phyloP scores from a whole-genome alignment of 1,284 basidiomycete species.

The Ustilago vetiveriae region DNA sequence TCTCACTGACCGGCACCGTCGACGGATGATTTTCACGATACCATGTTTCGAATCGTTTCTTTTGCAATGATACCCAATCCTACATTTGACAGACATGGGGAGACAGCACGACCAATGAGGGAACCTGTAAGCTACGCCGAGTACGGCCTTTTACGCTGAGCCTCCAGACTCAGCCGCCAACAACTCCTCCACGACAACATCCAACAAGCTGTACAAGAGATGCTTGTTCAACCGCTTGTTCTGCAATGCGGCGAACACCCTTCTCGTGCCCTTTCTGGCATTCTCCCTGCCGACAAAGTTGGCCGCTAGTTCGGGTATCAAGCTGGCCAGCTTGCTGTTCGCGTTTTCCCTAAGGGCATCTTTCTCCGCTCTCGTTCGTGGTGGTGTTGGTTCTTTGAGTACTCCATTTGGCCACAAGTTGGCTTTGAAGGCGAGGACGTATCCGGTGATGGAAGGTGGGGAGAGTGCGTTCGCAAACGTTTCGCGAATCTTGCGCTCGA shows the following conservation, averaged over 20 bases:
- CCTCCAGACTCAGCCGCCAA: constrained; percentile 9
- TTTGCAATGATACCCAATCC: too few species aligned
- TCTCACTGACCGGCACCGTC: too few species aligned
- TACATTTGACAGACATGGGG: too few species aligned
- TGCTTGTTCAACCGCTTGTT: constrained; percentile 81
- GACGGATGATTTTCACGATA: background rate
- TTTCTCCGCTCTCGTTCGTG: constrained; percentile 83
- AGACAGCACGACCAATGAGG: too few species aligned
- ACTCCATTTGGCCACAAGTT: constrained; percentile 84
- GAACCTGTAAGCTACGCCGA: too few species aligned
- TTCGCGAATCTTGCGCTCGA: constrained; percentile 94
- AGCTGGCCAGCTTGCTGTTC: constrained; percentile 82
- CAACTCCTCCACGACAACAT: constrained; percentile 46
- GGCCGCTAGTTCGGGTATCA: constrained; percentile 94
- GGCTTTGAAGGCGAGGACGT: constrained; percentile 74
- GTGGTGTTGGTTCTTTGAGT: constrained; percentile 73
- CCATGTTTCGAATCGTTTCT: too few species aligned
- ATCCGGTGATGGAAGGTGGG: constrained; percentile 71
- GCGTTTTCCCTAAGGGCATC: constrained; percentile 82
- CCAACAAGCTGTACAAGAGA: constrained; percentile 50
- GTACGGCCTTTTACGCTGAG: too few species aligned
- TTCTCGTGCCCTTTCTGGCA: constrained; percentile 85
- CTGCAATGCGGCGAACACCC: constrained; percentile 90
- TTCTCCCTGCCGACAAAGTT: constrained; percentile 96
- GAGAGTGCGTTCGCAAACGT: constrained; percentile 71